Evolutionary conservation across 352 stramenopile genomes (phyloP), one percentile per base, ranked within the genome.

Genomic region (Phytophthora cactorum): DNA sequence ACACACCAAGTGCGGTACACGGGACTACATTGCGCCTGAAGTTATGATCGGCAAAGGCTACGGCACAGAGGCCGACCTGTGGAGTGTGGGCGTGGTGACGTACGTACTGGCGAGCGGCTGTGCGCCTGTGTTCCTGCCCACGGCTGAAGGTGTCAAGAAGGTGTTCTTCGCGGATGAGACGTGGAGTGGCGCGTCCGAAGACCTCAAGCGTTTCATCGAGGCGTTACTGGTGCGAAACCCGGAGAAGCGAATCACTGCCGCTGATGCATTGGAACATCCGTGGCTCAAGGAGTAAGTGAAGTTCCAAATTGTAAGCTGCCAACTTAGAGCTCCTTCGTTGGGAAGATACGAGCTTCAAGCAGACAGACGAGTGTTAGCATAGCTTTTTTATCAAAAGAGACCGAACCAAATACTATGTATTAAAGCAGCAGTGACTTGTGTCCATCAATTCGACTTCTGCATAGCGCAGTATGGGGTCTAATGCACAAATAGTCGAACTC

Each of bases 51-150:
- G 84, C 79, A 97, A 98, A 60, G 89, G 89, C 28, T 98, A 98
- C 67, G 94, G 97, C 74, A 90, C 94, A 25, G 93, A 97, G 51
- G 95, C 94, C 6, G 96, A 98, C 64, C 90, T 98, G 66, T 98
- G 92, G 92, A 97, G 89, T 63, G 84, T 97, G 15, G 93, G 93
- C 32, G 92, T 97, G 12, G 95, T 98, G 32, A 90, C 94, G 27
- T 98, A 93, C 58, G 88, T 98, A 43, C 69, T 98, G 27, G 68
- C 97, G 15, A 95, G 78, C 27, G 95, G 89, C 8, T 93, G 75
- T 44, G 87, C 87, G 28, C 87, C 87, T 0, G 82, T 92, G 66
- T 95, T 93, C 54, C 61, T 92, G 14, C 84, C 84, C 1, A 74
- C 79, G 0, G 63, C 66, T 2, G 81, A 92, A 12, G 86, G 84